Conservation (phyloP, 169 alveolate species). For the Plasmodium gonderi region DNA sequence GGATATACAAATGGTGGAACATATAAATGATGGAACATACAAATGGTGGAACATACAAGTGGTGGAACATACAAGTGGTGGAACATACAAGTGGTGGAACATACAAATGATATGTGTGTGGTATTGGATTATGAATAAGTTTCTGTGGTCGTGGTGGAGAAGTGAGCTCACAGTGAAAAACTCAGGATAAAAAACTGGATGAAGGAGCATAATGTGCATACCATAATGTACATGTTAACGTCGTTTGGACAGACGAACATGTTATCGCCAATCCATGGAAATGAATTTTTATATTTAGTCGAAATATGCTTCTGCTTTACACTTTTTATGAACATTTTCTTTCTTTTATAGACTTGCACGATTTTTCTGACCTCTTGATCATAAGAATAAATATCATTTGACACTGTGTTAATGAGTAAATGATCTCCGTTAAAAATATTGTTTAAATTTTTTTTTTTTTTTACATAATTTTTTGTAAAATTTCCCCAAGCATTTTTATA, state of each 20-base stretch:
- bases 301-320: slow-evolving; percentile 12
- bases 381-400: slow-evolving; percentile 31
- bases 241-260: slow-evolving; percentile 27
- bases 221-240: slow-evolving; percentile 29
- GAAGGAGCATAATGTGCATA: too few relatives aligned
- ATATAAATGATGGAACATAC: not conserved
- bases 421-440: not conserved
- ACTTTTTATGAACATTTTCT: slow-evolving; percentile 33
- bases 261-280: slow-evolving; percentile 65
- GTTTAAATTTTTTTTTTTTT: slow-evolving; percentile 15
- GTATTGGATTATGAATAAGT: too few relatives aligned
- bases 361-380: slow-evolving; percentile 26
- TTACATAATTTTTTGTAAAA: slow-evolving; percentile 28
- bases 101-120: too few relatives aligned
- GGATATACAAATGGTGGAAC: not conserved
- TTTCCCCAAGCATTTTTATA: slow-evolving; percentile 37
- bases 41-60: too few relatives aligned
- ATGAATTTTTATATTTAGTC: slow-evolving; percentile 28
- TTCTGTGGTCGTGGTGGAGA: too few relatives aligned
- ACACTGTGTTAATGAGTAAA: slow-evolving; percentile 19
- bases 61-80: too few relatives aligned
- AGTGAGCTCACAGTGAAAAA: too few relatives aligned
- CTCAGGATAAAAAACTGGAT: too few relatives aligned
- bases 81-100: too few relatives aligned
- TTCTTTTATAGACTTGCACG: slow-evolving; percentile 28